Conservation (phyloP, 2,329 filamentous ascomycete species). For the Botryotinia convoluta region DNA sequence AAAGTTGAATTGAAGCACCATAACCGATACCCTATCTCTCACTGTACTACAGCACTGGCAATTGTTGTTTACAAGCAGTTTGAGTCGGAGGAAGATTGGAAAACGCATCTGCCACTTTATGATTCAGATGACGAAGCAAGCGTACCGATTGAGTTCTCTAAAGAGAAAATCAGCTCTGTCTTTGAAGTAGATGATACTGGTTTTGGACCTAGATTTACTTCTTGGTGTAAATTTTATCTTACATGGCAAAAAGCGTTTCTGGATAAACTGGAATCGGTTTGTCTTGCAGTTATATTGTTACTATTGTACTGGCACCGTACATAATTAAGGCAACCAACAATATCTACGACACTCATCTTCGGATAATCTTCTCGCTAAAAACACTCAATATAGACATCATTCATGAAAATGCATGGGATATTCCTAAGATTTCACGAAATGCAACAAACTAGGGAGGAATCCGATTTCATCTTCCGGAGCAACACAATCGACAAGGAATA, state of each 20-base stretch:
- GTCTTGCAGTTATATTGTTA: not conserved
- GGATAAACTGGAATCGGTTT: not conserved
- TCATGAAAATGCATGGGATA: accelerated
- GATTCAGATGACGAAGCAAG: not conserved
- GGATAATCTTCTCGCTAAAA: not conserved
- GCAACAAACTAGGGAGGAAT: not conserved
- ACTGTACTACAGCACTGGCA: not conserved
- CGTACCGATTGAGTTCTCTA: not conserved
- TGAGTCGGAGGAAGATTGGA: not conserved
- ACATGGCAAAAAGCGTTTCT: not conserved
- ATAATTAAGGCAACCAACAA: not conserved
- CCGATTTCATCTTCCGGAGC: not conserved
- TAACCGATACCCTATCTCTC: not conserved
- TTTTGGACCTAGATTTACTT: not conserved
- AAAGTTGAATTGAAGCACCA: not conserved
- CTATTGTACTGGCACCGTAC: not conserved
- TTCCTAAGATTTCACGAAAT: not conserved
- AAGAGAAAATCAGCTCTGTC: not conserved
- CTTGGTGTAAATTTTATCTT: not conserved
- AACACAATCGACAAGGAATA: not conserved
- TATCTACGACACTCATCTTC: not conserved
- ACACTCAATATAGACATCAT: not conserved
- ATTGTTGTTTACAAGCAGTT: not conserved
- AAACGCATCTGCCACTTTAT: not conserved
- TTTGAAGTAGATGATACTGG: not conserved